Conservation (phyloP, 2,329 filamentous ascomycete species). For the Fusarium penzigii region DNA sequence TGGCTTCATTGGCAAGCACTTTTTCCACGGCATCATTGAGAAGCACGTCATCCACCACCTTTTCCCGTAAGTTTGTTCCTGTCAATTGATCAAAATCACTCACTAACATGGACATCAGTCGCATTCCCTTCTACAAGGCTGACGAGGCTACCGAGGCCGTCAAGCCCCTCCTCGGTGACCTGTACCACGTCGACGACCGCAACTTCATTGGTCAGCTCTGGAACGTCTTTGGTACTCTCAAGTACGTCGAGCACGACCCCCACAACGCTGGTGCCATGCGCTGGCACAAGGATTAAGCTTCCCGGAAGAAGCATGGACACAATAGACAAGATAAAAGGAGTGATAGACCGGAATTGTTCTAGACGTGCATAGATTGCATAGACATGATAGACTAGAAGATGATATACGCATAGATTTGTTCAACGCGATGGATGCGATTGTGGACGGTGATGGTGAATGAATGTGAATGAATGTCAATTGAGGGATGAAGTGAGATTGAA, state of each 20-base stretch:
- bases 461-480: not conserved
- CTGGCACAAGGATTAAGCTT: conserved; percentile 30
- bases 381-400: conserved; percentile 17
- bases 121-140: conserved; percentile 48
- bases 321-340: not conserved
- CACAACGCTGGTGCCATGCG: conserved; percentile 22
- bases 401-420: conserved; percentile 18
- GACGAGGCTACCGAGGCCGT: conserved; percentile 62
- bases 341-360: conserved; percentile 11
- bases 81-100: not conserved
- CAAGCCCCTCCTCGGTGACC: conserved; percentile 85
- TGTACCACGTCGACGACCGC: conserved; percentile 65
- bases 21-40: conserved; percentile 63
- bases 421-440: not conserved
- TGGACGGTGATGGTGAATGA: not conserved
- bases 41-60: conserved; percentile 64
- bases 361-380: conserved; percentile 6
- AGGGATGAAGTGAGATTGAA: too few relatives aligned
- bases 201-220: conserved; percentile 32
- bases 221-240: conserved; percentile 30
- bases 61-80: conserved; percentile 38
- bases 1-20: conserved; percentile 60
- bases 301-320: not conserved
- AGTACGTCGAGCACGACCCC: conserved; percentile 33
- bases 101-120: conserved; percentile 15